phyloP scores from a whole-genome alignment of 2,329 filamentous ascomycete genomes.

The Endocalyx cinctus region DNA sequence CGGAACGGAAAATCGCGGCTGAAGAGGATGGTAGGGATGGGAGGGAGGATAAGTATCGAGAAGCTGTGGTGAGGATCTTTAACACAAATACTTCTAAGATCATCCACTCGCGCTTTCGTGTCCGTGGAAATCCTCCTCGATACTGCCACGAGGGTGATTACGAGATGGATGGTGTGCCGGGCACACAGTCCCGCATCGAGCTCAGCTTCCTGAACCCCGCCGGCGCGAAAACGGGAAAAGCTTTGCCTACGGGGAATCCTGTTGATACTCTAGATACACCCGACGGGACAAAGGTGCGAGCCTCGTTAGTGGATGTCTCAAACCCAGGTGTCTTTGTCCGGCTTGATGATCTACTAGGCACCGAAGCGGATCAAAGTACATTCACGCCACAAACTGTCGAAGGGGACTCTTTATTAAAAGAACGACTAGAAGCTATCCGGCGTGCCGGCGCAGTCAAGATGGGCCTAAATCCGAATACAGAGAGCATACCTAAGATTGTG shows the following conservation, averaged over 20 bases:
- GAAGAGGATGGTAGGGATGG: background rate
- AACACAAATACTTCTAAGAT: slow-evolving; percentile 30
- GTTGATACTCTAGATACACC: slow-evolving; percentile 27
- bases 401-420: slow-evolving; percentile 24
- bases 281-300: slow-evolving; percentile 24
- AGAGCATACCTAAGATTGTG: slow-evolving; percentile 41
- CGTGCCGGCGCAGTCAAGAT: slow-evolving; percentile 32
- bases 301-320: slow-evolving; percentile 35
- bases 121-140: slow-evolving; percentile 19
- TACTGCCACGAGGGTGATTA: slow-evolving; percentile 30
- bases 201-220: slow-evolving; percentile 35
- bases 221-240: slow-evolving; percentile 35
- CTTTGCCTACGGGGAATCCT: slow-evolving; percentile 33
- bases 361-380: slow-evolving; percentile 1
- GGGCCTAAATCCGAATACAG: slow-evolving; percentile 32
- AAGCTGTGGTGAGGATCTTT: slow-evolving; percentile 23
- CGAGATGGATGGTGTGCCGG: slow-evolving; percentile 36
- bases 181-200: slow-evolving; percentile 29
- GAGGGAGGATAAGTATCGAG: slow-evolving; percentile 4
- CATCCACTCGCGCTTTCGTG: slow-evolving; percentile 32
- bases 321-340: slow-evolving; percentile 39
- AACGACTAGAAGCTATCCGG: slow-evolving; percentile 31
- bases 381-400: slow-evolving; percentile 26
- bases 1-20: background rate
- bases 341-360: slow-evolving; percentile 26